Conservation (phyloP, 129 eudicot genomes). For the Centrapalus pauciflorus region DNA sequence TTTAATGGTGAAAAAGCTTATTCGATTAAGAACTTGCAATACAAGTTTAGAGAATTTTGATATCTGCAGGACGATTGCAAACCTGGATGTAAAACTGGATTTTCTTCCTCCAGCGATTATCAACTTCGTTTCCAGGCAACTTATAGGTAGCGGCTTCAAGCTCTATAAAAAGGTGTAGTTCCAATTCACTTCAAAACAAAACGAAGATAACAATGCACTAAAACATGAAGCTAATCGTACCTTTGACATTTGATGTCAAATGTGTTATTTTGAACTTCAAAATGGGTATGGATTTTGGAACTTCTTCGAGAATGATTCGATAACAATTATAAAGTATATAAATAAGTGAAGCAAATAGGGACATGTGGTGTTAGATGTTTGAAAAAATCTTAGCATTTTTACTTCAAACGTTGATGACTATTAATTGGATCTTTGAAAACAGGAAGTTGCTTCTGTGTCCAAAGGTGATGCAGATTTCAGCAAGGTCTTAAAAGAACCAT, state of each 20-base stretch:
- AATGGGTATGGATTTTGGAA: neutral
- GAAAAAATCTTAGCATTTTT: neutral
- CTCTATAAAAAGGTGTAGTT: slow-evolving; percentile 82
- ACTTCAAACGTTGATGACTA: too few species aligned
- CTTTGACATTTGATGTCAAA: slow-evolving; percentile 20
- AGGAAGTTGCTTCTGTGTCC: slow-evolving; percentile 75
- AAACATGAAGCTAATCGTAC: neutral
- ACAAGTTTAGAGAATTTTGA: neutral
- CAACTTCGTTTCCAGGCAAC: slow-evolving; percentile 89
- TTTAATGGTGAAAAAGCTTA: neutral
- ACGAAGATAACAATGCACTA: slow-evolving; percentile 1
- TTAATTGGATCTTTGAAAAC: slow-evolving; percentile 24
- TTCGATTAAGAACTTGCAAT: neutral
- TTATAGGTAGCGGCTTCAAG: slow-evolving; percentile 94
- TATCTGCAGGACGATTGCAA: slow-evolving; percentile 70
- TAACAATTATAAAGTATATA: neutral
- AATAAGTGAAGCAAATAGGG: neutral
- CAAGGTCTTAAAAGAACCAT: slow-evolving; percentile 61
- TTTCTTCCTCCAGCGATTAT: slow-evolving; percentile 89
- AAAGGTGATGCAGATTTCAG: slow-evolving; percentile 57
- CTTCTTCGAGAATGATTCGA: neutral
- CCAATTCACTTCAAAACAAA: slow-evolving; percentile 19
- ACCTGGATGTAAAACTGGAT: slow-evolving; percentile 82
- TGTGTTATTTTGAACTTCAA: neutral
- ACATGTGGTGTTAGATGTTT: neutral